Base-by-base conservation (phyloP, 305 asterid genomes). In the Ilex paraguariensis region DNA sequence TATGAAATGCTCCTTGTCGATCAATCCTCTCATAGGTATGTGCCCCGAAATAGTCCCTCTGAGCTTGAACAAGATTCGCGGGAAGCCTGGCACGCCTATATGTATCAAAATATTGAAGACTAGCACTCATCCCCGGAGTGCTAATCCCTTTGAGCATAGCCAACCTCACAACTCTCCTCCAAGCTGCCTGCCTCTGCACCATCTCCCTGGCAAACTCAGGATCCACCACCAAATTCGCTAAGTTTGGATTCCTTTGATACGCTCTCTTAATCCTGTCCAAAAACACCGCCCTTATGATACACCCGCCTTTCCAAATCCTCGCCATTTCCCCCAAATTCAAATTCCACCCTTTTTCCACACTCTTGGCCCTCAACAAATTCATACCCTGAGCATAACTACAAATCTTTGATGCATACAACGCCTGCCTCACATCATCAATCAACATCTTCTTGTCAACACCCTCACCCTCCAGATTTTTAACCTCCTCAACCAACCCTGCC, bases 251-350 rank as follows among this genome's bases (percentile, higher is more conserved):
- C 56, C 56, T 13, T 14, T 52, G 56, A 14, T 52, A 52, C 13
- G 56, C 56, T 14, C 2, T 52, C 56, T 52, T 52, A 52, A 52
- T 52, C 56, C 56, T 52, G 28, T 52, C 56, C 28, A 52, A 52
- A 14, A 52, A 52, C 56, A 52, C 56, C 2, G 56, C 56, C 16
- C 56, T 52, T 6, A 52, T 52, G 13, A 52, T 52, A 52, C 56
- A 52, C 56, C 56, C 56, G 16, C 56, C 56, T 52, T 52, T 52
- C 56, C 56, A 52, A 52, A 52, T 52, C 56, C 56, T 52, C 15
- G 56, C 56, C 28, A 52, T 5, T 14, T 52, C 56, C 16, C 56
- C 56, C 7, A 52, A 52, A 52, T 52, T 52, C 56, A 52, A 52
- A 52, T 52, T 52, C 56, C 56, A 52, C 7, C 28, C 56, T 52